phyloP scores from a whole-genome alignment of 768 basidiomycete genomes.

The Boletus sp. region DNA sequence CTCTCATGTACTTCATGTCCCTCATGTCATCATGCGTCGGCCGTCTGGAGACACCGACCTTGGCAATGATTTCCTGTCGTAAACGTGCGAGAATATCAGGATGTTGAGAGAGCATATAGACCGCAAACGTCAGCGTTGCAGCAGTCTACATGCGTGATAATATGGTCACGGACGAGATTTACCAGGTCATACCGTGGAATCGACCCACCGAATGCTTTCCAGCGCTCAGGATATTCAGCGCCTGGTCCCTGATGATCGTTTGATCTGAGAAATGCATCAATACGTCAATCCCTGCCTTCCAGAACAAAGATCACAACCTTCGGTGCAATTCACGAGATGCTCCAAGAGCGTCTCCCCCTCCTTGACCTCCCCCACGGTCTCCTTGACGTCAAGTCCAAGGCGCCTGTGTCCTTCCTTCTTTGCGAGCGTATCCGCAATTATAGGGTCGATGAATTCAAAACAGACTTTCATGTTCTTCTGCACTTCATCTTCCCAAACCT shows the following conservation, averaged over 20 bases:
- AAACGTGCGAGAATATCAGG: too few species aligned
- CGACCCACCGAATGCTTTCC: constrained; percentile 43
- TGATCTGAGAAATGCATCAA: constrained; percentile 16
- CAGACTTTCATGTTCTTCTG: too few species aligned
- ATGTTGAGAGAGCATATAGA: too few species aligned
- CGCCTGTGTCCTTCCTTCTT: too few species aligned
- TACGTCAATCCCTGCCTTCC: neutral
- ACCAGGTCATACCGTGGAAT: neutral
- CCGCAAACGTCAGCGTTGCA: too few species aligned
- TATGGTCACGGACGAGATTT: neutral
- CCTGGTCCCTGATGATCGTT: constrained; percentile 26
- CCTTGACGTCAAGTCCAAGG: too few species aligned
- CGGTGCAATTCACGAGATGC: constrained; percentile 52
- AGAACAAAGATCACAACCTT: constrained; percentile 37
- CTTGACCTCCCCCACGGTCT: constrained; percentile 25
- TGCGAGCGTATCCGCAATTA: too few species aligned
- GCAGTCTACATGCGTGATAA: neutral
- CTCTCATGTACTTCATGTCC: too few species aligned
- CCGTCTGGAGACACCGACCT: constrained; percentile 46
- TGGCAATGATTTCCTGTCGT: constrained; percentile 53
- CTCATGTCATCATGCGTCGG: constrained; percentile 55
- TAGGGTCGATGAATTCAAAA: too few species aligned
- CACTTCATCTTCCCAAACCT: too few species aligned
- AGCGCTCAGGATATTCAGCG: constrained; percentile 30
- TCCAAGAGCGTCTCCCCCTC: constrained; percentile 49